These are phyloP conservation scores for Populus hybrid DNA, from an alignment of 441 rosid genomes.

Conservation along the genomic window DNA sequence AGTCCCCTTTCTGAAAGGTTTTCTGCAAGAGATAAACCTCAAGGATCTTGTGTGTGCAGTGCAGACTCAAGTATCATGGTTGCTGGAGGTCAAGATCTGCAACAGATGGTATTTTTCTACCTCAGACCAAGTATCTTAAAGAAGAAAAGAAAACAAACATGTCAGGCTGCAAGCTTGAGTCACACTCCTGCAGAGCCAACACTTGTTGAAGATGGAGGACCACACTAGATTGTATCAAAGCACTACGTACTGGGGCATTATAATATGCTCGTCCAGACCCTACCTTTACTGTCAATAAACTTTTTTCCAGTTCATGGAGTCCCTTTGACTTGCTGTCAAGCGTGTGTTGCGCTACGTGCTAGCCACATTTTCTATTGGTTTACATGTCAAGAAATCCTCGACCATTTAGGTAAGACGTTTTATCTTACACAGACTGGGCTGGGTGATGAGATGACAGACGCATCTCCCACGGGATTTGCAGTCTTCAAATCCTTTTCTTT, in stretches of 20 bases:
- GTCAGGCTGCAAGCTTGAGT: background rate
- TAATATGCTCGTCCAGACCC: background rate
- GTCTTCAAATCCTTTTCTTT: too few relatives aligned
- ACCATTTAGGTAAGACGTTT: background rate
- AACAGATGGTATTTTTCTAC: background rate
- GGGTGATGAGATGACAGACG: background rate
- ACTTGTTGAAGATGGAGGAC: background rate
- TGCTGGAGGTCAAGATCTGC: background rate
- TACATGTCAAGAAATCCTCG: background rate
- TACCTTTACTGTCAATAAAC: background rate
- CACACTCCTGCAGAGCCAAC: background rate
- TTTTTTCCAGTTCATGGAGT: background rate
- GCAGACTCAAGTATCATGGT: too few relatives aligned
- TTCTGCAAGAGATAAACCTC: too few relatives aligned
- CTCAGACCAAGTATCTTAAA: background rate
- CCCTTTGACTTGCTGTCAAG: background rate
- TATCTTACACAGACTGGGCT: background rate
- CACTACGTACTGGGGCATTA: background rate
- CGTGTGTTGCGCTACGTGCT: too few relatives aligned
- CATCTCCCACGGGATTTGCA: too few relatives aligned
- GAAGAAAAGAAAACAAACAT: background rate
- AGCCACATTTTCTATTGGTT: background rate
- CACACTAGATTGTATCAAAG: background rate
- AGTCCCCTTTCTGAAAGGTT: too few relatives aligned
- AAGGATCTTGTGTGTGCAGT: too few relatives aligned